Percentiles rank a stretch among this genome's conserved stretches.
Conservation (phyloP, 768 basidiomycete genomes). For the Hypholoma sublateritium region DNA sequence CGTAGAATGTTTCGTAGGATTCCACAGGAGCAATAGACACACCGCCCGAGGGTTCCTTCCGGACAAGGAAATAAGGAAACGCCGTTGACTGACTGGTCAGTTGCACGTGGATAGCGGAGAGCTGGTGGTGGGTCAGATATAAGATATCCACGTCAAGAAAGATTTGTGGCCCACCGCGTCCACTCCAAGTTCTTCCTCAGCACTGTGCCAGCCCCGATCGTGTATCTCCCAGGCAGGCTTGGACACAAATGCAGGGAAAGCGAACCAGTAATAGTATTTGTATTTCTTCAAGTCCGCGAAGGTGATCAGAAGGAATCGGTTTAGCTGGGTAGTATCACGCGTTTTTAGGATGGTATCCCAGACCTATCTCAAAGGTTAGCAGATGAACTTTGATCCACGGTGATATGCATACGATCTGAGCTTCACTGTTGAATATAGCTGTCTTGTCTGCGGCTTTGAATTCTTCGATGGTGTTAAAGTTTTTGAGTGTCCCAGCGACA, state of each 20-base stretch:
- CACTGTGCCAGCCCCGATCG: constrained; percentile 56
- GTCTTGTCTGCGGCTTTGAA: constrained; percentile 91
- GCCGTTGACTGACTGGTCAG: constrained; percentile 36
- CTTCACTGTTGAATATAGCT: constrained; percentile 73
- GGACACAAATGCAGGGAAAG: constrained; percentile 88
- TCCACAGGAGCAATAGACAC: constrained; percentile 53
- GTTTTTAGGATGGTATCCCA: constrained; percentile 60
- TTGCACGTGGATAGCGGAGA: constrained; percentile 51
- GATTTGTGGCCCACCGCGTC: constrained; percentile 34
- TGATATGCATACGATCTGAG: constrained; percentile 54
- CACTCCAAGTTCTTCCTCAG: constrained; percentile 41
- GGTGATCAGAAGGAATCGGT: constrained; percentile 84
- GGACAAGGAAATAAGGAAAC: constrained; percentile 65
- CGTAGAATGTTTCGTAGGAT: constrained; percentile 60
- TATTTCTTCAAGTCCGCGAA: constrained; percentile 99
- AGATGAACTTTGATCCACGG: not conserved
- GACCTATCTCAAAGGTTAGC: constrained; percentile 43
- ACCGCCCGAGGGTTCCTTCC: constrained; percentile 29
- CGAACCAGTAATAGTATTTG: constrained; percentile 98
- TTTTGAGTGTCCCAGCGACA: constrained; percentile 75
- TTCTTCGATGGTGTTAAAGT: constrained; percentile 96
- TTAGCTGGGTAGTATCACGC: constrained; percentile 57
- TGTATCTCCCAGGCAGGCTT: constrained; percentile 90
- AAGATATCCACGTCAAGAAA: too few species aligned
- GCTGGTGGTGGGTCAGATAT: constrained; percentile 29